phyloP scores from a whole-genome alignment of 345 rosid species.

The Gossypium rotundifolium region DNA sequence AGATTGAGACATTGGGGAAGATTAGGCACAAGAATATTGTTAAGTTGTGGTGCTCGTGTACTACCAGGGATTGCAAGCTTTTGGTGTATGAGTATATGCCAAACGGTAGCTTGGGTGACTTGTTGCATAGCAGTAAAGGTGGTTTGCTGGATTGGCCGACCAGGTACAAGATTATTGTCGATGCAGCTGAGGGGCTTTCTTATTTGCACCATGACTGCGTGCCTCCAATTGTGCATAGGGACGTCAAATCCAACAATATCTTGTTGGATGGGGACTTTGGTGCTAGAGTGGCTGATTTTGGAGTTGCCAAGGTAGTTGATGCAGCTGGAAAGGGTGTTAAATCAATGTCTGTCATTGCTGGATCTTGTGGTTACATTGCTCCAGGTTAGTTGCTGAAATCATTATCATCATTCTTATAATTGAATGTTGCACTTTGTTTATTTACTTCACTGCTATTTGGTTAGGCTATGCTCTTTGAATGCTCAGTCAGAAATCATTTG shows the following conservation, averaged over 20 bases:
- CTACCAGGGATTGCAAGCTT: constrained; percentile 81
- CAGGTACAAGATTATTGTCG: constrained; percentile 69
- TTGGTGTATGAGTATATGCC: constrained; percentile 95
- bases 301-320: constrained; percentile 84
- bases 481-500: not conserved
- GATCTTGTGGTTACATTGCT: constrained; percentile 97
- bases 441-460: not conserved
- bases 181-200: constrained; percentile 93
- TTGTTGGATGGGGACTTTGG: constrained; percentile 82
- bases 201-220: constrained; percentile 94
- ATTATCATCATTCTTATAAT: not conserved
- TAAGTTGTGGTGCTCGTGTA: constrained; percentile 93
- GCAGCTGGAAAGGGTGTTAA: constrained; percentile 58
- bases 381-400: constrained; percentile 59
- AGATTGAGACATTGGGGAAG: constrained; percentile 85
- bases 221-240: constrained; percentile 92
- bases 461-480: not conserved
- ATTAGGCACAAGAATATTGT: constrained; percentile 98
- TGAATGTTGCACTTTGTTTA: not conserved
- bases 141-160: constrained; percentile 84
- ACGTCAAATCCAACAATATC: constrained; percentile 92
- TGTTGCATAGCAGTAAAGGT: constrained; percentile 79
- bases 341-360: constrained; percentile 95
- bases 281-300: constrained; percentile 95
- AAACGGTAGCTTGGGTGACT: constrained; percentile 92